Percentiles rank a stretch among this genome's conserved stretches.
phyloP scores from a whole-genome alignment of 768 basidiomycete genomes.

The Mycena galericulata region DNA sequence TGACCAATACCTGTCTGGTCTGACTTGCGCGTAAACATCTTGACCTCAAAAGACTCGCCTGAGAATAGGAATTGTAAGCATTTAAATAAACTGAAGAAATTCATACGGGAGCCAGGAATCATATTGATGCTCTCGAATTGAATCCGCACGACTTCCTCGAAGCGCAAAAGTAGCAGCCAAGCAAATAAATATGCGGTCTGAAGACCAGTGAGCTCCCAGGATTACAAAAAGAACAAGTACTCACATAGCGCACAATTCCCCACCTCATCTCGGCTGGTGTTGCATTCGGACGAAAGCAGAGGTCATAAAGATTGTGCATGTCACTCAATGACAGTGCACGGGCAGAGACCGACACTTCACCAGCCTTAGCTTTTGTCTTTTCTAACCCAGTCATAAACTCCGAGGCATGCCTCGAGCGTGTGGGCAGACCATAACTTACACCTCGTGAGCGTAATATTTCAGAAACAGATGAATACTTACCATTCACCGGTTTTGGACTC shows the following conservation, averaged over 20 bases:
- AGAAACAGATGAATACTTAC: too few relatives aligned
- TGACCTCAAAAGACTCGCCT: constrained; percentile 8
- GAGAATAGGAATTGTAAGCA: not conserved
- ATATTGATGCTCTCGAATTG: constrained; percentile 34
- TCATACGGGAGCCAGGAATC: constrained; percentile 17
- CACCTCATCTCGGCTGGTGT: constrained; percentile 1
- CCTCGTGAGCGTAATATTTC: too few relatives aligned
- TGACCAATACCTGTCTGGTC: constrained; percentile 34
- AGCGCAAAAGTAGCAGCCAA: constrained; percentile 33
- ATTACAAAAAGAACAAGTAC: not conserved
- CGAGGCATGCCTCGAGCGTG: constrained; percentile 30
- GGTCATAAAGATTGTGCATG: constrained; percentile 36
- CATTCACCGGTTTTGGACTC: constrained; percentile 6
- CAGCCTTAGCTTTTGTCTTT: constrained; percentile 34
- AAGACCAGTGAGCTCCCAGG: not conserved
- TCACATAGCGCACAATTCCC: constrained; percentile 12
- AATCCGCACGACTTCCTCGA: constrained; percentile 33
- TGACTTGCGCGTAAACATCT: constrained; percentile 26
- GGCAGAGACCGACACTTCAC: constrained; percentile 38
- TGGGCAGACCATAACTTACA: constrained; percentile 38
- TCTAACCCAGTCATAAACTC: constrained; percentile 41
- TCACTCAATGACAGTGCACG: constrained; percentile 33
- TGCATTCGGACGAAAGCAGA: constrained; percentile 12
- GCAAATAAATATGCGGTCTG: constrained; percentile 34
- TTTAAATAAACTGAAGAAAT: not conserved